Percentiles rank a stretch among this genome's conserved stretches.
Conservation (phyloP, 306 rosid species). For the Inga oerstediana region DNA sequence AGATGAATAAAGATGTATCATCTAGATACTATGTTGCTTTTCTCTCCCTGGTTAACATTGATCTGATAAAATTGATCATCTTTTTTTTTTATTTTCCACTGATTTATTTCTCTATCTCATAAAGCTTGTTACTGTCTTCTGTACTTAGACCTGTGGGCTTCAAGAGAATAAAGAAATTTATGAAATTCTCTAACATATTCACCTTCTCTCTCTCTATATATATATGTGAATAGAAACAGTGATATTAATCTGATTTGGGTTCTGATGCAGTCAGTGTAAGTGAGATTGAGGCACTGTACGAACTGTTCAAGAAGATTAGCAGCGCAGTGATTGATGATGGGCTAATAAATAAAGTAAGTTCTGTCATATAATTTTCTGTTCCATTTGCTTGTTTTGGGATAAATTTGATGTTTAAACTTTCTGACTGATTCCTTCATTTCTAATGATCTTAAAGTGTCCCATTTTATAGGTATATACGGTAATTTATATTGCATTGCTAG, state of each 20-base stretch:
- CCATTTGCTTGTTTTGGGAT: constrained; percentile 14
- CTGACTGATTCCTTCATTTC: constrained; percentile 4
- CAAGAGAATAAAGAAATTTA: background rate
- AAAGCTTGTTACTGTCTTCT: constrained; percentile 2
- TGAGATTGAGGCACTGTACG: constrained; percentile 85
- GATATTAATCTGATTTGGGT: constrained; percentile 17
- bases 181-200: background rate
- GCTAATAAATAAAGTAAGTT: constrained; percentile 71
- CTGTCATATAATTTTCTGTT: background rate
- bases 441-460: background rate
- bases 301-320: constrained; percentile 79
- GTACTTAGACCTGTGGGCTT: background rate
- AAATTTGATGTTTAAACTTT: constrained; percentile 30
- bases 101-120: background rate
- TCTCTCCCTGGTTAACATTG: background rate
- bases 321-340: constrained; percentile 76
- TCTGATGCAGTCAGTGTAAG: constrained; percentile 76
- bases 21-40: background rate
- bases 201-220: background rate
- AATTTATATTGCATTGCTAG: constrained; percentile 22
- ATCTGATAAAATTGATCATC: background rate
- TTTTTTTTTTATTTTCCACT: background rate
- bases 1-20: background rate
- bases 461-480: background rate
- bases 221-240: background rate